Evolutionary conservation across 306 rosid species (phyloP).

Genomic region (Cicer chorassanicum): DNA sequence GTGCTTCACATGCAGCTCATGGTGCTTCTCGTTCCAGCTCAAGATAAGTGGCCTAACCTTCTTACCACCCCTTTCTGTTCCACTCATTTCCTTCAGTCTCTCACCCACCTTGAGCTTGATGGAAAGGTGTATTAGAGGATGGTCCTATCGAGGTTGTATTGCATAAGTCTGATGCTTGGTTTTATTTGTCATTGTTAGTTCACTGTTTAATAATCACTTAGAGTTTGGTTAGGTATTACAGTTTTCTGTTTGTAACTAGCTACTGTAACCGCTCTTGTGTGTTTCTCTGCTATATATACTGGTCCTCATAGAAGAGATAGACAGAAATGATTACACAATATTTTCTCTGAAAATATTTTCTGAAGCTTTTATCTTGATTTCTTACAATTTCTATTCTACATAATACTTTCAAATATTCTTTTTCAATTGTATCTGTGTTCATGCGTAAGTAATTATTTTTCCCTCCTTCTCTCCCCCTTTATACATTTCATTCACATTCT

Average conservation of each 20-base stretch:
- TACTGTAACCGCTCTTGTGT: background rate
- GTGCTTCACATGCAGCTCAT: background rate
- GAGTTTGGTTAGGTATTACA: background rate
- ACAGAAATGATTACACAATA: background rate
- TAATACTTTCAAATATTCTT: constrained; percentile 3
- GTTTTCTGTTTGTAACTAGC: background rate
- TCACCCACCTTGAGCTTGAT: background rate
- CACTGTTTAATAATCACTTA: background rate
- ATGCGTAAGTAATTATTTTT: constrained; percentile 14
- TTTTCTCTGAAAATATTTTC: background rate
- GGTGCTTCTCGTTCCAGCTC: background rate
- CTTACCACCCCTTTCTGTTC: background rate
- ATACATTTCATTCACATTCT: constrained; percentile 7
- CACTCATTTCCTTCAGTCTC: background rate
- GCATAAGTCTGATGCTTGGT: background rate
- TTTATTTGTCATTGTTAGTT: background rate
- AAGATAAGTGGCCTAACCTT: background rate
- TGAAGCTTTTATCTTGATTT: background rate
- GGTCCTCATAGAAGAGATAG: background rate
- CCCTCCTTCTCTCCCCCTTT: background rate
- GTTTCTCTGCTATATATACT: constrained; percentile 2
- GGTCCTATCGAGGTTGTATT: background rate
- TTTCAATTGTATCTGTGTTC: constrained; percentile 19
- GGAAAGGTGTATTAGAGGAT: background rate
- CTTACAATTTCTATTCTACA: background rate